These are phyloP conservation scores for Vaccinium myrtillus DNA, from an alignment of 148 eudicot species.

Conservation along the genomic window DNA sequence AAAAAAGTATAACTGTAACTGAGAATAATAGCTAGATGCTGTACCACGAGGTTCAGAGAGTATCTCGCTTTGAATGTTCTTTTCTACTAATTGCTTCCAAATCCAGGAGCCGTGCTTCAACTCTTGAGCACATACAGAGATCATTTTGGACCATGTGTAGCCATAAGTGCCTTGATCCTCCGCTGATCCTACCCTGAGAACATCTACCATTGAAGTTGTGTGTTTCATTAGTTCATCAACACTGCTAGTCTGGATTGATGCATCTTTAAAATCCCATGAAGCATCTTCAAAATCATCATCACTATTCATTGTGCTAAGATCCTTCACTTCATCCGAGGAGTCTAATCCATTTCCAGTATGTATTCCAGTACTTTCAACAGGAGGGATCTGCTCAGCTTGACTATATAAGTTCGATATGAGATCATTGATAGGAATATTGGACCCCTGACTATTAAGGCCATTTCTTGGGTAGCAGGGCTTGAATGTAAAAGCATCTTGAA, in stretches of 20 bases:
- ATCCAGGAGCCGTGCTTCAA: constrained; percentile 58
- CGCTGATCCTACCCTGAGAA: constrained; percentile 46
- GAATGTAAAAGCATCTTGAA: constrained; percentile 30
- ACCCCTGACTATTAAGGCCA: constrained; percentile 31
- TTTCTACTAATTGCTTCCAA: constrained; percentile 61
- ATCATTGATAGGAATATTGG: constrained; percentile 56
- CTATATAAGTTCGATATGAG: constrained; percentile 64
- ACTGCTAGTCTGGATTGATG: constrained; percentile 27
- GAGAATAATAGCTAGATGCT: constrained; percentile 7
- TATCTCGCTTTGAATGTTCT: constrained; percentile 39
- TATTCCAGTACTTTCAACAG: constrained; percentile 25
- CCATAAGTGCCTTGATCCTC: constrained; percentile 53
- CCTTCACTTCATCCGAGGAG: constrained; percentile 23
- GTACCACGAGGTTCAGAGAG: constrained; percentile 63
- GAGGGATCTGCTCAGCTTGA: constrained; percentile 44
- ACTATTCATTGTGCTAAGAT: constrained; percentile 29
- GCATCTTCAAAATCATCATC: constrained; percentile 47
- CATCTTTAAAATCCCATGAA: constrained; percentile 71
- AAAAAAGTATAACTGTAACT: too few species aligned
- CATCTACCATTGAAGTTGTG: constrained; percentile 37
- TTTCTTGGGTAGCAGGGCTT: constrained; percentile 34
- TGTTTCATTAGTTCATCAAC: constrained; percentile 53
- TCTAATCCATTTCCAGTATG: constrained; percentile 33
- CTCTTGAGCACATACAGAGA: constrained; percentile 63
- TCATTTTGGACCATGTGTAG: constrained; percentile 58